These are phyloP conservation scores for Suhomyces yuchorum DNA, from an alignment of 1,139 yeast species.

Conservation along the genomic window DNA sequence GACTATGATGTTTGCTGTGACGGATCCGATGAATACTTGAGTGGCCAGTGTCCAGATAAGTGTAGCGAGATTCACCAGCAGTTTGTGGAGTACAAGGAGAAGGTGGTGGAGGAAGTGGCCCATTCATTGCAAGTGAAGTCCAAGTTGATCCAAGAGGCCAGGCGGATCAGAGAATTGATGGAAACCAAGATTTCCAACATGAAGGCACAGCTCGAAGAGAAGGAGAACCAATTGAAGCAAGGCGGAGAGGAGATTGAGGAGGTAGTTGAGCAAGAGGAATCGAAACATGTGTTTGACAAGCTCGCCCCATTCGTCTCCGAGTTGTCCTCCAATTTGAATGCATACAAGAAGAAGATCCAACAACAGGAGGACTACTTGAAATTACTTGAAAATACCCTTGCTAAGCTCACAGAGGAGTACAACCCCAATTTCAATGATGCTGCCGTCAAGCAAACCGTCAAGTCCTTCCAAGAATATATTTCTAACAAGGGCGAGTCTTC, in stretches of 20 bases:
- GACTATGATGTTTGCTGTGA: constrained; percentile 92
- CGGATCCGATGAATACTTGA: constrained; percentile 78
- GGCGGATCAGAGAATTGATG: constrained; percentile 11
- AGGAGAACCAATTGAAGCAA: constrained; percentile 25
- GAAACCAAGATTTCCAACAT: constrained; percentile 26
- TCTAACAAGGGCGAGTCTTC: constrained; percentile 37
- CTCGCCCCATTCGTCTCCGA: constrained; percentile 22
- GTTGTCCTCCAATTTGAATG: constrained; percentile 9
- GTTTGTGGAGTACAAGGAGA: constrained; percentile 24
- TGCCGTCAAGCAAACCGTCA: constrained; percentile 77
- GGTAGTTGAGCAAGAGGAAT: constrained; percentile 18
- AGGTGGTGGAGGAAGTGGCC: constrained; percentile 20
- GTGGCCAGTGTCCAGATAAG: constrained; percentile 53
- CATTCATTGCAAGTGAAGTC: constrained; percentile 28
- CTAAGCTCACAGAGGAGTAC: constrained; percentile 55
- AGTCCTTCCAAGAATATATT: constrained; percentile 56
- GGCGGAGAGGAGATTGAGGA: constrained; percentile 8
- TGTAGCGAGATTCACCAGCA: constrained; percentile 54
- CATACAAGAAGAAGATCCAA: constrained; percentile 22
- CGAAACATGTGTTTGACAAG: constrained; percentile 21
- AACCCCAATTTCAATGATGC: constrained; percentile 91
- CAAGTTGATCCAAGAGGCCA: constrained; percentile 16
- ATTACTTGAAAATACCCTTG: constrained; percentile 47
- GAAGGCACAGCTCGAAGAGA: constrained; percentile 31
- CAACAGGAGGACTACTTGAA: constrained; percentile 14